Conservation (phyloP, 2,329 filamentous ascomycete genomes). For the Colletotrichum zoysiae region DNA sequence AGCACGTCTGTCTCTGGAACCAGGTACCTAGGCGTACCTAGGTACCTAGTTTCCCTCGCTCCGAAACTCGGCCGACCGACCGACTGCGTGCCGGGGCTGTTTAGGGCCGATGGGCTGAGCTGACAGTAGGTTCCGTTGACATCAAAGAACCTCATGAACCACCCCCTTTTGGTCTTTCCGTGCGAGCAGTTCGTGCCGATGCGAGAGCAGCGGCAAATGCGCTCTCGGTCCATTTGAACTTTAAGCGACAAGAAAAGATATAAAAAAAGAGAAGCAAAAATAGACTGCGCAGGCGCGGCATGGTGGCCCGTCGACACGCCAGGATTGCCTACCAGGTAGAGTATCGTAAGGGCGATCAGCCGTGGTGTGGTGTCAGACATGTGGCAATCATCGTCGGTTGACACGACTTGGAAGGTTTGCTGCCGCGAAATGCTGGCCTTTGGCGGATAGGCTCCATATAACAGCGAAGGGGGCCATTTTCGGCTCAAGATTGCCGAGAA, state of each 20-base stretch:
- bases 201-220: conserved; percentile 10
- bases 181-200: conserved; percentile 28
- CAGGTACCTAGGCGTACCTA: background rate
- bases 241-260: background rate
- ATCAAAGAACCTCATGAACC: conserved; percentile 21
- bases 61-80: conserved; percentile 39
- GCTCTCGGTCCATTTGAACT: background rate
- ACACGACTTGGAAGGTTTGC: conserved; percentile 13
- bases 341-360: background rate
- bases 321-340: background rate
- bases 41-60: background rate
- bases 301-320: background rate
- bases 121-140: conserved; percentile 4
- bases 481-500: conserved; percentile 23
- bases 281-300: conserved; percentile 3
- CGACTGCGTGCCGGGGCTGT: conserved; percentile 8
- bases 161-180: conserved; percentile 6
- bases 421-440: conserved; percentile 5
- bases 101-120: conserved; percentile 9
- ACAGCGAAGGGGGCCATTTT: conserved; percentile 19
- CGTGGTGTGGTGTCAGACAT: background rate
- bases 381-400: conserved; percentile 20
- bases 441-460: background rate
- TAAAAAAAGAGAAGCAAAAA: background rate
- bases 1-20: conserved; percentile 3